Base-by-base conservation (phyloP, 805 yeast genomes). In the Suhomyces tanzawaensis region DNA sequence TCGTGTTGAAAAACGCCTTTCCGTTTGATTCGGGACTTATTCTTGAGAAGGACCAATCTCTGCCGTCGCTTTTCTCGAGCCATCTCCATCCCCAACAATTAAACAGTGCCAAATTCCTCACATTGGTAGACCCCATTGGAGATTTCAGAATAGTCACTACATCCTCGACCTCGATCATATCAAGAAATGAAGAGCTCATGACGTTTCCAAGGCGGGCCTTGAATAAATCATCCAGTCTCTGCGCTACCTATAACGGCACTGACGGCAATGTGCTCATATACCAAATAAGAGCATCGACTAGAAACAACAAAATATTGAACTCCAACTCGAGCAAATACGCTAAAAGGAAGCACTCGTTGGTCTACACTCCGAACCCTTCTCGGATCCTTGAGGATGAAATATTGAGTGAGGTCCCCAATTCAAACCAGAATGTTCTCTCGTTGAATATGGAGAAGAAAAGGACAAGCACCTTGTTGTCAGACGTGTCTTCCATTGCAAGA, bases 131-230 rank as follows among this genome's bases (percentile, higher is more conserved):
- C 53, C 91, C 95, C 1, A 62, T 83, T 43, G 76, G 78, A 2
- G 93, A 86, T 3, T 71, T 85, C 40, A 88, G 95, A 2, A 64
- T 78, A 4, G 74, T 88, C 4, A 78, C 80, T 1, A 79, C 91
- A 0, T 78, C 88, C 0, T 79, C 89, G 2, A 80, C 84, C 0
- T 75, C 87, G 0, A 74, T 79, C 2, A 75, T 85, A 19, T 71
- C 85, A 0, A 57, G 76, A 2, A 62, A 66, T 33, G 93, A 85
- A 51, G 72, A 70, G 36, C 54, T 85, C 21, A 52, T 82, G 18
- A 59, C 67, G 26, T 82, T 81, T 50, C 89, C 88, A 0, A 40
- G 46, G 4, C 39, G 53, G 3, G 58, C 72, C 11, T 42, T 60
- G 25, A 61, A 60, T 39, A 63, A 58, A 11, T 37, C 52, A 4